Base-by-base conservation (phyloP, 345 rosid genomes). In the Ceriops decandra region DNA sequence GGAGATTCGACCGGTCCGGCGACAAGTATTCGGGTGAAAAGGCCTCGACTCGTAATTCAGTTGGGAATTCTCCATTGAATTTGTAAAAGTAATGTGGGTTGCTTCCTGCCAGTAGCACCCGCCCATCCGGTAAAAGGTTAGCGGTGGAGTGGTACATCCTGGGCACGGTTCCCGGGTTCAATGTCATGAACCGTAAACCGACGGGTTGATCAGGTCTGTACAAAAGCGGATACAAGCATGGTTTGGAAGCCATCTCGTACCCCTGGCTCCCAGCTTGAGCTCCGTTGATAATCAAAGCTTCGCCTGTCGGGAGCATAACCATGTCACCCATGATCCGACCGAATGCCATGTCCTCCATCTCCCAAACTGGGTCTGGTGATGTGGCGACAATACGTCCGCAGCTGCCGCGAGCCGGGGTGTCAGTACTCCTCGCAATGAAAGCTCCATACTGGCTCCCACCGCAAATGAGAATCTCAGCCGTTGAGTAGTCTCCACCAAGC, bases 121-220 rank as follows among this genome's bases (percentile, higher is more conserved):
- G 83, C 52, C 98, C 97, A 62, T 91, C 97, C 0, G 96, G 96
- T 59, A 93, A 75, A 20, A 93, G 71, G 74, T 90, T 91, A 21
- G 97, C 98, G 1, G 96, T 93, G 13, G 98, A 87, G 79, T 93
- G 97, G 77, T 93, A 91, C 95, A 93, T 21, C 69, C 97, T 77
- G 38, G 98, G 91, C 22, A 91, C 81, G 0, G 88, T 85, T 53
- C 93, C 92, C 56, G 97, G 96, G 68, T 74, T 93, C 56, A 93
- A 20, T 3, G 79, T 76, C 79, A 76, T 76, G 72, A 76, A 71
- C 53, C 79, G 71, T 32, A 76, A 42, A 20, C 79, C 75, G n/a
- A 20, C 82, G 64, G 66, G 72, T 57, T 77, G 84, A 74, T 80
- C 80, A 27, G 90, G 89, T 68, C 81, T 53, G 74, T 93, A 93